These are phyloP conservation scores for Podila epigama DNA, from an alignment of 192 early-diverging fungal species.

Conservation along the genomic window DNA sequence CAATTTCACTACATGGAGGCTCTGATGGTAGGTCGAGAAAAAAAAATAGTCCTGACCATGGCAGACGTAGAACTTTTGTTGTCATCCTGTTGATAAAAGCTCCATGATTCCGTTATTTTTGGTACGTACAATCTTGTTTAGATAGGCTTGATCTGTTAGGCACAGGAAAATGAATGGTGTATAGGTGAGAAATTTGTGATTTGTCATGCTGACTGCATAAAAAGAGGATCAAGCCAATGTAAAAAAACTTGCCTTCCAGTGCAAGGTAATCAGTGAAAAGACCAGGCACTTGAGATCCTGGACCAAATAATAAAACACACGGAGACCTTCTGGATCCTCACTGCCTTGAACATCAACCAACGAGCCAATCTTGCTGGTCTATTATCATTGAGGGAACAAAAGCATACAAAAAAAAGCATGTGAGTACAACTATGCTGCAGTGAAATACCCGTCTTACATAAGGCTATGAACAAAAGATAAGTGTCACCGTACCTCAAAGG, in stretches of 20 bases:
- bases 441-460: background rate
- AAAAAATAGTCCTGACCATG: too few species aligned
- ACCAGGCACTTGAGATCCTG: slow-evolving; percentile 98
- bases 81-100: too few species aligned
- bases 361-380: slow-evolving; percentile 93
- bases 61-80: too few species aligned
- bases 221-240: background rate
- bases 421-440: background rate
- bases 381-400: background rate
- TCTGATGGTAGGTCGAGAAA: too few species aligned
- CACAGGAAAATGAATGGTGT: background rate
- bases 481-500: slow-evolving; percentile 93
- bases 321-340: slow-evolving; percentile 93
- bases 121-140: too few species aligned
- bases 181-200: background rate
- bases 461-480: too few species aligned
- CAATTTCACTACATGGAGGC: too few species aligned
- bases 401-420: slow-evolving; percentile 13
- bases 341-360: slow-evolving; percentile 89
- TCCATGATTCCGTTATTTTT: too few species aligned
- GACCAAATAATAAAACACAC: slow-evolving; percentile 95
- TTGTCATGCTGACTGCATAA: background rate
- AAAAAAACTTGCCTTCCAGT: slow-evolving; percentile 84
- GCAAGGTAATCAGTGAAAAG: slow-evolving; percentile 92
- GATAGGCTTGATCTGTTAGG: slow-evolving; percentile 35